These are phyloP conservation scores for Pogostemon cablin DNA, from an alignment of 257 asterid genomes.

Conservation along the genomic window DNA sequence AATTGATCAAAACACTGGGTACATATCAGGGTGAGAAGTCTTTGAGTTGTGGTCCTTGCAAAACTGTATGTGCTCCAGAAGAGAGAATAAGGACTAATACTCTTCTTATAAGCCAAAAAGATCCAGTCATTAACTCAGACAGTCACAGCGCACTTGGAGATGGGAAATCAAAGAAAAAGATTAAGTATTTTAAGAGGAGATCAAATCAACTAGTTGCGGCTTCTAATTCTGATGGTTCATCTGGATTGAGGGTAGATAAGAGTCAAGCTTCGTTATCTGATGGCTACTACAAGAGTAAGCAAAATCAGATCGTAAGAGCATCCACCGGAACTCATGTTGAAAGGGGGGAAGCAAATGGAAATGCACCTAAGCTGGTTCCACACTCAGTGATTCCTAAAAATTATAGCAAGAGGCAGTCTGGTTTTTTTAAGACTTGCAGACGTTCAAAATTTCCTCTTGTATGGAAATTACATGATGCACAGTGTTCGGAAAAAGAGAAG, in stretches of 20 bases:
- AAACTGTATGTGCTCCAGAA: slow-evolving; percentile 38
- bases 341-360: slow-evolving; percentile 41
- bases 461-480: slow-evolving; percentile 66
- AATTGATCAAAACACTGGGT: slow-evolving; percentile 43
- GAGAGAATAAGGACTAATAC: slow-evolving; percentile 41
- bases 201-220: slow-evolving; percentile 85
- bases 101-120: slow-evolving; percentile 45
- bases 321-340: slow-evolving; percentile 45
- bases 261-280: slow-evolving; percentile 50
- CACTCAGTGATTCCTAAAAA: slow-evolving; percentile 37
- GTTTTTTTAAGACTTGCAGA: slow-evolving; percentile 42
- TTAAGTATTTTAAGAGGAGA: slow-evolving; percentile 67
- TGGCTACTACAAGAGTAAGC: slow-evolving; percentile 80
- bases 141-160: slow-evolving; percentile 47
- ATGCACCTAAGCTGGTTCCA: slow-evolving; percentile 39
- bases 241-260: slow-evolving; percentile 40
- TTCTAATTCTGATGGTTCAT: slow-evolving; percentile 44
- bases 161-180: slow-evolving; percentile 48
- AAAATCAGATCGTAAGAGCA: slow-evolving; percentile 85
- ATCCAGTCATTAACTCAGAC: slow-evolving; percentile 46
- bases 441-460: slow-evolving; percentile 61
- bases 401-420: slow-evolving; percentile 40
- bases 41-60: slow-evolving; percentile 36
- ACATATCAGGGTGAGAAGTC: slow-evolving; percentile 35
- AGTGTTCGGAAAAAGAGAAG: slow-evolving; percentile 51